Percentiles rank a stretch among this genome's conserved stretches.
Evolutionary conservation across 352 stramenopile species (phyloP).

Genomic region (Globisporangium splendens): DNA sequence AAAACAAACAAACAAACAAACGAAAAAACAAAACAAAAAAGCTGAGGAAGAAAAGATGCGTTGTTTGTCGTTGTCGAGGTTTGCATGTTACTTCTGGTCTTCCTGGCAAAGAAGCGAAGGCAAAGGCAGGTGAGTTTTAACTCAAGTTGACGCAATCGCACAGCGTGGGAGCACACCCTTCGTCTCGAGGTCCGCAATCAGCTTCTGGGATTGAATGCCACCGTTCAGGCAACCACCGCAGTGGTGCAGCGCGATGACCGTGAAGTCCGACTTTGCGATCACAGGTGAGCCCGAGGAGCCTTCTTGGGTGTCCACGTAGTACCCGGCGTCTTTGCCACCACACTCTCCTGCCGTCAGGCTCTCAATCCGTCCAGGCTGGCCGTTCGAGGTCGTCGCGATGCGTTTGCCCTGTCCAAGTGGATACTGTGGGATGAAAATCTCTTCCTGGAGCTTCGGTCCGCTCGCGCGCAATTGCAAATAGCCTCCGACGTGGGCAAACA

Average conservation of each 20-base stretch:
- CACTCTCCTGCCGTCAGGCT: conserved; percentile 41
- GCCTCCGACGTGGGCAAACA: conserved; percentile 25
- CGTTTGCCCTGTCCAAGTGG: conserved; percentile 37
- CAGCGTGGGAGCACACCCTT: conserved; percentile 41
- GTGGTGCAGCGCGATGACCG: conserved; percentile 73
- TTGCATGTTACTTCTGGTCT: no score
- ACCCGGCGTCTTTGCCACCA: conserved; percentile 52
- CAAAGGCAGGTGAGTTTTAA: no score
- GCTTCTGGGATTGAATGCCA: conserved; percentile 41
- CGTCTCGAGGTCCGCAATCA: conserved; percentile 41
- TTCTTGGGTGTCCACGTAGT: conserved; percentile 75
- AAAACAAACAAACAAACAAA: no score
- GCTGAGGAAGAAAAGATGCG: no score
- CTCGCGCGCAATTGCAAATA: conserved; percentile 36
- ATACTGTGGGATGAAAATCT: conserved; percentile 43
- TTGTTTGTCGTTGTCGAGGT: no score
- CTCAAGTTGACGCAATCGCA: conserved; percentile 15
- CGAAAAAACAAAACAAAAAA: no score
- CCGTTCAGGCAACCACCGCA: conserved; percentile 75
- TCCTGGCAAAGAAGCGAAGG: no score
- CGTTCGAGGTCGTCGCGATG: conserved; percentile 25
- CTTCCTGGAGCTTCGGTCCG: conserved; percentile 30
- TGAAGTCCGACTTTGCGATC: conserved; percentile 46
- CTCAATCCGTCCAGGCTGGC: conserved; percentile 25
- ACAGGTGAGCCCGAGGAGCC: conserved; percentile 68